phyloP scores from a whole-genome alignment of 2,329 filamentous ascomycete species.

The Didymella arachidicola region DNA sequence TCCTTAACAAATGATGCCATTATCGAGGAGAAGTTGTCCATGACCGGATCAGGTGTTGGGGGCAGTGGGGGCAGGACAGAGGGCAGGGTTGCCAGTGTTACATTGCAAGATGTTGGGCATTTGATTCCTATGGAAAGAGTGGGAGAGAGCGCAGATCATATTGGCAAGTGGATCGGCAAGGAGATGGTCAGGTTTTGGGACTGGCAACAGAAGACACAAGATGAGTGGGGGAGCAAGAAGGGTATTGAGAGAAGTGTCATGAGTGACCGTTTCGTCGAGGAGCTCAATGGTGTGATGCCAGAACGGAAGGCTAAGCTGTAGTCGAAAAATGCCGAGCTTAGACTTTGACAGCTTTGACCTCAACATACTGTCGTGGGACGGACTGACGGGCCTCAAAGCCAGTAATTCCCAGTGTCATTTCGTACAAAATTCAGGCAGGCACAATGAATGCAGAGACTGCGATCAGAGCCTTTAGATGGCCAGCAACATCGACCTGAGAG shows the following conservation, averaged over 20 bases:
- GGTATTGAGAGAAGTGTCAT: constrained; percentile 43
- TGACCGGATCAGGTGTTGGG: constrained; percentile 71
- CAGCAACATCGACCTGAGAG: too few species aligned
- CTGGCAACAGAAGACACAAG: constrained; percentile 41
- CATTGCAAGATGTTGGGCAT: constrained; percentile 74
- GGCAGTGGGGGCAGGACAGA: constrained; percentile 71
- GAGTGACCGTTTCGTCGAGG: constrained; percentile 39
- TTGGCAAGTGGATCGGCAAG: constrained; percentile 51
- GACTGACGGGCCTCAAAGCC: too few species aligned
- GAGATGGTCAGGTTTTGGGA: constrained; percentile 50
- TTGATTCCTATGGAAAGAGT: constrained; percentile 85
- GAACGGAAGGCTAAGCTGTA: constrained; percentile 37
- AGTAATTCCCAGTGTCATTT: too few species aligned
- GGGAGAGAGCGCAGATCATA: constrained; percentile 66
- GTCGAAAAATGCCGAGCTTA: neutral
- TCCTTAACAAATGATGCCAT: constrained; percentile 61
- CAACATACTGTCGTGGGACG: too few species aligned
- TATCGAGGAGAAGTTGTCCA: constrained; percentile 65
- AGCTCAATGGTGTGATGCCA: constrained; percentile 32
- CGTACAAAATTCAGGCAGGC: too few species aligned
- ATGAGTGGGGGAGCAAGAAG: constrained; percentile 42
- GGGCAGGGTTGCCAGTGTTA: constrained; percentile 72
- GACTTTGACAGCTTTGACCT: too few species aligned
- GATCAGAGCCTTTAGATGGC: too few species aligned
- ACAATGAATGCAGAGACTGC: too few species aligned